Evolutionary conservation across 2,329 filamentous ascomycete genomes (phyloP).

Genomic region (Talaromyces verruculosus): DNA sequence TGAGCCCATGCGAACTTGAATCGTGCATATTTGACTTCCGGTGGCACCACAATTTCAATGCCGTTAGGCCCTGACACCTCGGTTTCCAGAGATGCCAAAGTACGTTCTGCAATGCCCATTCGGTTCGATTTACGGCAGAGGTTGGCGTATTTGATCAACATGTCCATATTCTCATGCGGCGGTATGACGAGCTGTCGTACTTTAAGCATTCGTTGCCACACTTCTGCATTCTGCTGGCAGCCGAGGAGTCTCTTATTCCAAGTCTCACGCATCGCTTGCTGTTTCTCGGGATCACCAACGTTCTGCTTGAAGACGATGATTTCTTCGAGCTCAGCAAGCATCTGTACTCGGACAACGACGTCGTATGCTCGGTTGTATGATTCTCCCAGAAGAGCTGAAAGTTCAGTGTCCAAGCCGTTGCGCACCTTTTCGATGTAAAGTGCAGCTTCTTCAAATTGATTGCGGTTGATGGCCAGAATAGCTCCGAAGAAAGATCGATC

Average conservation of each 20-base stretch:
- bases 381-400: constrained; percentile 94
- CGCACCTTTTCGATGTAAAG: constrained; percentile 85
- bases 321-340: constrained; percentile 97
- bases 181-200: constrained; percentile 88
- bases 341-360: constrained; percentile 97
- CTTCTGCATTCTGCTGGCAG: constrained; percentile 94
- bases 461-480: constrained; percentile 89
- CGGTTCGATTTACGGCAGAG: constrained; percentile 94
- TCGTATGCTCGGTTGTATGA: constrained; percentile 97
- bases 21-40: constrained; percentile 91
- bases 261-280: constrained; percentile 84
- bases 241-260: constrained; percentile 96
- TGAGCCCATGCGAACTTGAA: constrained; percentile 96
- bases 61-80: constrained; percentile 54
- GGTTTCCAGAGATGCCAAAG: constrained; percentile 83
- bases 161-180: constrained; percentile 90
- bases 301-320: constrained; percentile 98
- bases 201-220: constrained; percentile 98
- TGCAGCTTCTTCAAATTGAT: constrained; percentile 91
- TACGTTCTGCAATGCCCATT: constrained; percentile 93
- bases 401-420: constrained; percentile 90
- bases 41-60: constrained; percentile 48
- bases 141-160: constrained; percentile 99
- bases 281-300: constrained; percentile 73
- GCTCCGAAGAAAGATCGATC: constrained; percentile 98